These are phyloP conservation scores for Fusarium musae DNA, from an alignment of 2,329 filamentous ascomycete species.

Conservation along the genomic window DNA sequence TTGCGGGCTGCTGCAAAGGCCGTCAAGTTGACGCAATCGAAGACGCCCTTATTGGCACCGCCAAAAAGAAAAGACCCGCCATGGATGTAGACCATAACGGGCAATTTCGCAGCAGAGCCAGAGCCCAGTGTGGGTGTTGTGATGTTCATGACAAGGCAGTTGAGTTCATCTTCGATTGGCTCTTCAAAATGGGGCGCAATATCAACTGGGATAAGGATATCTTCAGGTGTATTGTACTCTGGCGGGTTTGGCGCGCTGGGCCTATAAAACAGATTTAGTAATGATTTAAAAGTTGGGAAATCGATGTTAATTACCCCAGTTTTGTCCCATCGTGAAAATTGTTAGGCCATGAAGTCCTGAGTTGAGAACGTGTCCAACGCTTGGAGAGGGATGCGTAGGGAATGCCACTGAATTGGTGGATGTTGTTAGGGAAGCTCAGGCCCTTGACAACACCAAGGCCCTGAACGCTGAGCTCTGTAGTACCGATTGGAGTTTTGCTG, in stretches of 20 bases:
- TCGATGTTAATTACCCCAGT: neutral
- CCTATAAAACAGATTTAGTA: neutral
- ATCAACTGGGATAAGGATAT: neutral
- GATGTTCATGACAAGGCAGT: constrained; percentile 29
- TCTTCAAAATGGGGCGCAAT: constrained; percentile 12
- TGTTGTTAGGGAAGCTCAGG: constrained; percentile 4
- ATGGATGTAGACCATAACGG: constrained; percentile 29
- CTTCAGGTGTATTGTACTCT: constrained; percentile 10
- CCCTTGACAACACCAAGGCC: neutral
- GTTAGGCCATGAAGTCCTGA: constrained; percentile 4
- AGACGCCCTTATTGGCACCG: constrained; percentile 5
- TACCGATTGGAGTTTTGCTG: neutral
- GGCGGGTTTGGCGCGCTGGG: constrained; percentile 27
- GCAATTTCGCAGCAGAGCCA: neutral
- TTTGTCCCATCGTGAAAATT: constrained; percentile 25
- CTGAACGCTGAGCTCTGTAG: neutral
- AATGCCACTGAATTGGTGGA: constrained; percentile 28
- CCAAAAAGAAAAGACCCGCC: constrained; percentile 28
- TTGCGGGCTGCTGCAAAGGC: neutral
- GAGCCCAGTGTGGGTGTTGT: neutral
- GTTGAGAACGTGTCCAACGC: constrained; percentile 26
- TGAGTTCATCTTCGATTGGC: constrained; percentile 20
- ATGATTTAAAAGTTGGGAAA: accelerated
- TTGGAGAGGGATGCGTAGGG: constrained; percentile 25
- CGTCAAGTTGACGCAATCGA: neutral